Base-by-base conservation (phyloP, 805 yeast species). In the Candida sonorensis region DNA sequence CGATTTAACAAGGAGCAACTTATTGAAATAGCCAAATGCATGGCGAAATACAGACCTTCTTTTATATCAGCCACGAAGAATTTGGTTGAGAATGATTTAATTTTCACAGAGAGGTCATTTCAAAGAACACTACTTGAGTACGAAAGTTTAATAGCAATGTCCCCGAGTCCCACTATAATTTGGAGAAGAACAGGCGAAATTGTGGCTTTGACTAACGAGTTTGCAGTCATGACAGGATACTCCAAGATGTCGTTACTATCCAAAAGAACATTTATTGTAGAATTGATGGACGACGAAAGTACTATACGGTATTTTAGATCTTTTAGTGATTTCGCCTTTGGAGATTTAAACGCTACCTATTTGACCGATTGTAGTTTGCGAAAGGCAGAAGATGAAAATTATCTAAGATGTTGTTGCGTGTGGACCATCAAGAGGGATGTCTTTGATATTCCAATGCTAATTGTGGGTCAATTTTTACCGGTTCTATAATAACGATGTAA, bases 121-220 rank as follows among this genome's bases (percentile, higher is more conserved):
- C 81, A 75, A 39, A 48, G 81, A 30, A 65, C 78, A 0, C 45
- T 75, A 15, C 40, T 68, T 46, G 88, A 83, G 35, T 70, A 69
- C 37, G 79, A 75, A 46, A 64, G 42, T 44, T 67, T 36, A 65
- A 75, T 61, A 51, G 64, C 59, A 61, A 64, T 77, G 36, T 76
- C 81, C 13, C 80, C 87, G 9, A 74, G 84, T 2, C 94, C 94
- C 1, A 79, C 90, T 3, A 76, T 82, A 12, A 78, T 83, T 41
- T 84, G 94, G 94, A 65, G 94, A 46, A 62, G 94, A 25, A 81
- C 94, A 0, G 94, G 94, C 8, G 94, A 84, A 51, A 77, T 85
- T 26, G 87, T 82, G 9, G 83, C 83, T 7, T 73, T 81, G 8
- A 80, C 87, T 5, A 76, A 78, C 41, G 92, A 83, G 46, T 73